phyloP scores from a whole-genome alignment of 768 basidiomycete genomes.

The Cytidiella melzeri region DNA sequence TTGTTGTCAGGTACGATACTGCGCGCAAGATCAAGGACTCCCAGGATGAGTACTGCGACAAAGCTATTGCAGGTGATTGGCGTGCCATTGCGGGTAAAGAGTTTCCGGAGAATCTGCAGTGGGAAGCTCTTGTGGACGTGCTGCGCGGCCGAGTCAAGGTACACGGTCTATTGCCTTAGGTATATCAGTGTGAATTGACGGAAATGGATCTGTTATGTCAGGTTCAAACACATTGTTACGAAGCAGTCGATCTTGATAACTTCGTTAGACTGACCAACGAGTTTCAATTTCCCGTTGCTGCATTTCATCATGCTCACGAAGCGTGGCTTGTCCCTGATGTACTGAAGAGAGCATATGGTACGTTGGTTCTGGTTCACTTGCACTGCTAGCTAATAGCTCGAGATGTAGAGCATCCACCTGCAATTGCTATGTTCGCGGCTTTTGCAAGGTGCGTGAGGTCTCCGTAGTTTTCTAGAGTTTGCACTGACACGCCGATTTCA shows the following conservation, averaged over 20 bases:
- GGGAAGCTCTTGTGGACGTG: slow-evolving; percentile 67
- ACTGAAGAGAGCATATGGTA: slow-evolving; percentile 61
- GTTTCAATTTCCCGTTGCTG: slow-evolving; percentile 70
- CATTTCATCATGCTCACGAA: slow-evolving; percentile 76
- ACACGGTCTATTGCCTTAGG: too few species aligned
- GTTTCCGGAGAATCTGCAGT: slow-evolving; percentile 66
- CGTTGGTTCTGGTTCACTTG: too few species aligned
- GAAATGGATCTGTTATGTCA: slow-evolving; percentile 8
- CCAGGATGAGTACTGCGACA: slow-evolving; percentile 63
- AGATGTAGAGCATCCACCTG: slow-evolving; percentile 37
- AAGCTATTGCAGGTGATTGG: slow-evolving; percentile 42
- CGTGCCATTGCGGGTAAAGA: slow-evolving; percentile 33
- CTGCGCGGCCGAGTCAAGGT: slow-evolving; percentile 73
- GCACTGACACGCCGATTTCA: too few species aligned
- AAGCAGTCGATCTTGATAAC: slow-evolving; percentile 36
- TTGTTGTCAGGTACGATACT: slow-evolving; percentile 42
- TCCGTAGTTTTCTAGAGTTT: slow-evolving; percentile 5
- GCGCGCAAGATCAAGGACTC: slow-evolving; percentile 56
- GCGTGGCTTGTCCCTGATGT: slow-evolving; percentile 74
- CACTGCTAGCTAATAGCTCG: too few species aligned
- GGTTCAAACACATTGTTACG: slow-evolving; percentile 43
- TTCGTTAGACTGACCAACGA: slow-evolving; percentile 72
- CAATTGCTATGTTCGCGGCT: slow-evolving; percentile 68
- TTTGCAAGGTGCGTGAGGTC: slow-evolving; percentile 37
- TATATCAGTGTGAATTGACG: background rate